phyloP scores from a whole-genome alignment of 2,329 filamentous ascomycete species.

The Lasiodiplodia hormozganensis region DNA sequence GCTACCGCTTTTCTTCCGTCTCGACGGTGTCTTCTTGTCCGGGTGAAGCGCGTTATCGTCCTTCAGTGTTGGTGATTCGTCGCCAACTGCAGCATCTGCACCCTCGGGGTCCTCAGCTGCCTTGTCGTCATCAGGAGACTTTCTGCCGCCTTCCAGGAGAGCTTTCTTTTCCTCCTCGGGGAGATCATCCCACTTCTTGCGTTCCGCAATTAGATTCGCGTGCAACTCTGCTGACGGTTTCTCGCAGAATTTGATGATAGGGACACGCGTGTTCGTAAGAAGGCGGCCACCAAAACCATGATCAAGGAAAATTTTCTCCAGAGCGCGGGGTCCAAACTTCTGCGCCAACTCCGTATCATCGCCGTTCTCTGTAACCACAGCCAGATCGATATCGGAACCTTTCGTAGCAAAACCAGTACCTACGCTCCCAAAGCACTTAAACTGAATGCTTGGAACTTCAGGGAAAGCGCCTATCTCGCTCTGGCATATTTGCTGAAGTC shows the following conservation, averaged over 20 bases:
- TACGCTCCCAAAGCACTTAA: constrained; percentile 83
- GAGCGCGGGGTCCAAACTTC: constrained; percentile 55
- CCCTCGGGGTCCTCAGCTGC: not conserved
- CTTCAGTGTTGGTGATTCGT: not conserved
- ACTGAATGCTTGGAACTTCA: constrained; percentile 61
- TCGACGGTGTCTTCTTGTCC: constrained; percentile 1
- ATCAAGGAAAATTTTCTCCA: constrained; percentile 78
- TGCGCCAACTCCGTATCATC: constrained; percentile 52
- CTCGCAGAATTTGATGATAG: constrained; percentile 87
- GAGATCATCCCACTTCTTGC: constrained; percentile 73
- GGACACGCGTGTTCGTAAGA: constrained; percentile 78
- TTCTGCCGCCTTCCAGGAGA: constrained; percentile 8
- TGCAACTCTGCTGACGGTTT: constrained; percentile 68
- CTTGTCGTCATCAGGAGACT: constrained; percentile 7
- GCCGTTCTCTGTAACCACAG: constrained; percentile 68
- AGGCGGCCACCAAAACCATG: constrained; percentile 77
- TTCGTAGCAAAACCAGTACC: constrained; percentile 85
- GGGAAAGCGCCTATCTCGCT: constrained; percentile 52
- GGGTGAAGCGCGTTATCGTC: not conserved
- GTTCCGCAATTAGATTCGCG: constrained; percentile 67
- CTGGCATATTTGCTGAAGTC: constrained; percentile 70
- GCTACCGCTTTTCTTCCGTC: not conserved
- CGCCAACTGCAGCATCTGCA: not conserved
- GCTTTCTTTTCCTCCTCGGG: constrained; percentile 53
- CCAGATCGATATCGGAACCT: constrained; percentile 90